Percentiles rank a stretch among this genome's conserved stretches.
Conservation (phyloP, 768 basidiomycete genomes). For the Phanerodontia chrysosporium region DNA sequence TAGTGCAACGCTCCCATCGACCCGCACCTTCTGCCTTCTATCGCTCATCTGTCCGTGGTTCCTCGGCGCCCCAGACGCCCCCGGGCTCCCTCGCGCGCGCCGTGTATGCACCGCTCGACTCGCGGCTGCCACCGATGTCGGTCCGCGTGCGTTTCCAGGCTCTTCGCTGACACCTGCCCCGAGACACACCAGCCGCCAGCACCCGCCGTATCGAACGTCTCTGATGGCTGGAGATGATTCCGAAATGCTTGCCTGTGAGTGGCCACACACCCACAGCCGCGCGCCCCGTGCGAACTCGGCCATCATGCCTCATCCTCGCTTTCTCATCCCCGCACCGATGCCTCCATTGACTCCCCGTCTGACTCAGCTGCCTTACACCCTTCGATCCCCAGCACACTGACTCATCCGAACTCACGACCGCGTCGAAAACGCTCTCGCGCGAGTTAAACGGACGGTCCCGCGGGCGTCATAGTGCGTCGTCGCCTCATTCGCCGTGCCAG, state of each 20-base stretch:
- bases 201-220: too few species aligned
- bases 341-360: neutral
- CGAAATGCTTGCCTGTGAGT: neutral
- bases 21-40: neutral
- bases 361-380: neutral
- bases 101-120: too few species aligned
- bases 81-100: neutral
- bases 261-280: too few species aligned
- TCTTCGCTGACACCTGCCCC: too few species aligned
- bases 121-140: too few species aligned
- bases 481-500: neutral
- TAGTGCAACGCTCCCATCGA: neutral
- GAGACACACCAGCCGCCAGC: too few species aligned
- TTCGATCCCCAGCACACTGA: neutral
- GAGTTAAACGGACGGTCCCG: too few species aligned
- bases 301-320: neutral
- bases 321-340: too few species aligned
- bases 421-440: too few species aligned
- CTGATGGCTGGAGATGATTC: neutral
- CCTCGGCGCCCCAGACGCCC: neutral
- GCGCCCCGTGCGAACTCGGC: neutral
- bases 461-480: too few species aligned
- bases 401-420: too few species aligned
- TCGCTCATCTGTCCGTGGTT: slow-evolving; percentile 6
- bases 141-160: too few species aligned